A percentile compares a stretch with the other conserved stretches of the same genome.
phyloP scores from a whole-genome alignment of 805 yeast species.

The Yarrowia yakushimensis region DNA sequence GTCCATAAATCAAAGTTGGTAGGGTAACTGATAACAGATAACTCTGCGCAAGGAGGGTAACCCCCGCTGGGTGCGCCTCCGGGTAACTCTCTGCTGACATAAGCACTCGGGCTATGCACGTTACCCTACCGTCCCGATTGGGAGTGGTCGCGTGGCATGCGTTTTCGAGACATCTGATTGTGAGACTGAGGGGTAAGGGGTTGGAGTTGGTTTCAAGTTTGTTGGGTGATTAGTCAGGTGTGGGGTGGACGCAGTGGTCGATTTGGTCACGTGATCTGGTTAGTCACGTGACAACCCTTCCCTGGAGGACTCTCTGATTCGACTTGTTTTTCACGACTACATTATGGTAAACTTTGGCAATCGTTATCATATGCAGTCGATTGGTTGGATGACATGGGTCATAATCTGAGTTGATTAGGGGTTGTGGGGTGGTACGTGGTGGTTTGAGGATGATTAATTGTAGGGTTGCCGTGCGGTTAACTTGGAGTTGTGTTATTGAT shows the following conservation, averaged over 20 bases:
- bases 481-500: too few species aligned
- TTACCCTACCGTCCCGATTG: not conserved
- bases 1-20: not conserved
- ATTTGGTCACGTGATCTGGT: too few species aligned
- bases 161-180: not conserved
- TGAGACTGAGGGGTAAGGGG: not conserved
- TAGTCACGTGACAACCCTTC: too few species aligned
- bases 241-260: too few species aligned
- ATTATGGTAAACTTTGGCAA: not conserved
- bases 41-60: not conserved
- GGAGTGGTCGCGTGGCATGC: slow-evolving; percentile 9
- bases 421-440: not conserved
- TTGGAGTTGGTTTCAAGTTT: not conserved
- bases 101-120: not conserved
- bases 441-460: too few species aligned
- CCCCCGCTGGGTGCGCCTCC: too few species aligned
- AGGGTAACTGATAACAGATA: slow-evolving; percentile 12
- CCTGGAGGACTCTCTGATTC: too few species aligned
- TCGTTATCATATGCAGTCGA: slow-evolving; percentile 6
- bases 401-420: too few species aligned
- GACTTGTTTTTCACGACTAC: not conserved
- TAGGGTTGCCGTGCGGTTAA: too few species aligned
- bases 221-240: not conserved
- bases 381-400: not conserved
- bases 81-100: not conserved